Base-by-base conservation (phyloP, 2,329 filamentous ascomycete species). In the Zopfia rhizophila region DNA sequence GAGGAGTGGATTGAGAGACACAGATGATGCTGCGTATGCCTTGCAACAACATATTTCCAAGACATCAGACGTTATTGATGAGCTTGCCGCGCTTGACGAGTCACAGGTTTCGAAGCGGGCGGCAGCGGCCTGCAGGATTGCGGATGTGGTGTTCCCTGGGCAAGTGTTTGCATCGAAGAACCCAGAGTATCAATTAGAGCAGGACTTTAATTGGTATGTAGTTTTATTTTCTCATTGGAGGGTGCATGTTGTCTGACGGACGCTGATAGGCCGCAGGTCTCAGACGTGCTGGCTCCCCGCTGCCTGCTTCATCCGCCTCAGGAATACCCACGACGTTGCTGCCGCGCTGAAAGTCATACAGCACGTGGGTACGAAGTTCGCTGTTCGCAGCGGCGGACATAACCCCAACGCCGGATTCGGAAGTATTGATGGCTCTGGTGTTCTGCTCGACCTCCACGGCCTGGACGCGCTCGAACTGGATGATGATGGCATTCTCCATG, bases 391-490 rank as follows among this genome's bases (percentile, higher is more conserved):
- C 23, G 44, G 37, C 7, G 44, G 44, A 8, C 74, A 76, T 55
- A 70, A 72, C 45, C 70, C 70, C 3, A 76, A 73, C 38, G 67
- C 71, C 40, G 72, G 72, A 11, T 76, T 74, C 36, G 24, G 22
- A 13, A 39, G 35, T 19, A 36, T 48, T 36, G 37, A 18, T 13
- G 25, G 7, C 13, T 7, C 10, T 11, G 44, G 44, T 13, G 24
- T 48, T 2, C 24, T 41, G 11, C 28, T 48, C 24, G 44, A 48
- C 21, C 16, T 41, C 8, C 5, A 28, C 12, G 38, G 19, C 31
- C 18, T 48, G 5, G 22, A 40, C 18, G 12, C 6, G 4, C 6
- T 42, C 7, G 4, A 14, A 6, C 18, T 48, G 6, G 19, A 19
- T 14, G 14, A 27, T 2, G 41, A 38, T 38, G 24, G 23, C 8